Base-by-base conservation (phyloP, 2,329 filamentous ascomycete species). In the Eurotiales sp. region DNA sequence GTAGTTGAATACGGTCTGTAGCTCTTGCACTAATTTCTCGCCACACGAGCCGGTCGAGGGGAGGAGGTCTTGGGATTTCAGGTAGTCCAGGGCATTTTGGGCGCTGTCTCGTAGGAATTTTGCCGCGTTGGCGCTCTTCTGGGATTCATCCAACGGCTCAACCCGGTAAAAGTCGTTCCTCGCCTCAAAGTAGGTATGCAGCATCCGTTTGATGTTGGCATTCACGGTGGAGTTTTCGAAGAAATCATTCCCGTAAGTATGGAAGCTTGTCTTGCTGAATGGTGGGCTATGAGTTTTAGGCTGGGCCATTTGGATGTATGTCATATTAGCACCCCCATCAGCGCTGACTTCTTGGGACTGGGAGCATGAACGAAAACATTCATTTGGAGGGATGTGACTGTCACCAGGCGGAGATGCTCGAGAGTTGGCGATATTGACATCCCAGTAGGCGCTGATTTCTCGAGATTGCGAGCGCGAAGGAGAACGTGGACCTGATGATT, bases 71-170 rank as follows among this genome's bases (percentile, higher is more conserved):
- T 71, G 61, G 8, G 59, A 48, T 22, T 58, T 53, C 8, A 74
- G 57, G 42, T 69, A 70, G 12, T 60, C 58, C 14, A 72, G 59
- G 1, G 65, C 60, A 48, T 74, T 74, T 51, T 74, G 72, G 5
- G 71, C 70, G 1, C 69, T 73, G 56, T 75, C 72, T 3, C 72
- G 68, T 22, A 75, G 65, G 45, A 73, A 74, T 44, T 67, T 68
- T 21, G 69, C 67, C 1, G 64, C 59, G 19, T 59, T 55, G 30
- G 60, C 56, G 27, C 58, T 59, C 3, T 59, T 52, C 3, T 59
- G 49, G 25, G 58, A 61, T 25, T 65, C 55, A 25, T 48, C 54
- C 32, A 60, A 15, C 19, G 37, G 21, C 14, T 60, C 58, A 25
- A 64, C 53, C 4, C 54, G 56, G 51, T 67, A 60, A 55, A 69